Base-by-base conservation (phyloP, 768 basidiomycete genomes). In the Boletus subcaerulescens region DNA sequence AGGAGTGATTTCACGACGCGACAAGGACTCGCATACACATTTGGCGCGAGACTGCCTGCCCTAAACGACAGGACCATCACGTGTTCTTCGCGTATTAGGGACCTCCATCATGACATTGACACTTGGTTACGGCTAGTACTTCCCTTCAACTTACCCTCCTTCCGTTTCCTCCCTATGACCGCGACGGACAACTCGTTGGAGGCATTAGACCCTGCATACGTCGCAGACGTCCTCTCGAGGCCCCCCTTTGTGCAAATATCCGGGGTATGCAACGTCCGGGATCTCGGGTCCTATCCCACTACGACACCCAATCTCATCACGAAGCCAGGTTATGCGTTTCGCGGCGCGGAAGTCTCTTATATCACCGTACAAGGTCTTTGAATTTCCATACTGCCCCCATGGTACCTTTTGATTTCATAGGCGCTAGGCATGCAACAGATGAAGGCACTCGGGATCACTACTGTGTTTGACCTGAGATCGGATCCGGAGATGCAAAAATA, bases 401-500 rank as follows among this genome's bases (percentile, higher is more conserved):
- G 17, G 18, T 17, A 40, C 32, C 18, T 41, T 47, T 50, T 56
- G 14, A 67, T 41, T 14, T n/a, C 31, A 31, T 40, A 22, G 15
- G 15, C 26, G 4, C 38, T 58, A 90, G 89, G 90, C 47, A 80
- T 80, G 63, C 70, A 67, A 15, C 77, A 79, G 56, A 69, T 92
- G 52, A 79, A 67, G 55, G 73, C 78, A 12, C 77, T 92, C 15
- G 86, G 86, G 5, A 78, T 93, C 52, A 74, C 80, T 7, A 83
- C 77, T 59, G 76, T 90, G 52, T 91, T 86, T 65, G 91, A 92
- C 73, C 75, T 92, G 40, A 80, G 91, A 61, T 91, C 89, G 9
- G 86, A 90, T 64, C 84, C 82, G 5, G 91, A 93, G 73, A 87
- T 90, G 60, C 73, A 72, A 60, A 89, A 89, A 69, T 92, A 88